Conservation (phyloP, 176 grass and related monocot genomes). For the Chloris gayana region DNA sequence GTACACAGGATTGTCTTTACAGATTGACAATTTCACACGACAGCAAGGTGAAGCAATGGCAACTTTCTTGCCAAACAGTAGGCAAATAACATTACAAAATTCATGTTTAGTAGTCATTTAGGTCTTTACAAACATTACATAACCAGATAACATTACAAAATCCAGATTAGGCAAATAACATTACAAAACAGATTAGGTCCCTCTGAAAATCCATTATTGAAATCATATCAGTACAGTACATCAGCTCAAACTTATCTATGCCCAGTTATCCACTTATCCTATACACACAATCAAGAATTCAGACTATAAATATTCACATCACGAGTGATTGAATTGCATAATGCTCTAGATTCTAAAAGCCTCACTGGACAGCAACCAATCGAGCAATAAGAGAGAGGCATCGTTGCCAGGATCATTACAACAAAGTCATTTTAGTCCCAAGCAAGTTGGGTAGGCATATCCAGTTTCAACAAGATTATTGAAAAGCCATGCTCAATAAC, state of each 20-base stretch:
- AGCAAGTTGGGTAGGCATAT: too few species aligned
- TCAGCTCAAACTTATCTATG: neutral
- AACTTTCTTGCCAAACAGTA: too few species aligned
- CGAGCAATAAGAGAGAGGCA: neutral
- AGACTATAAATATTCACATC: neutral
- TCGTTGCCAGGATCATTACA: too few species aligned
- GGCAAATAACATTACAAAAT: too few species aligned
- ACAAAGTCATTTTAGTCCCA: too few species aligned
- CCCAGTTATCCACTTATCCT: too few species aligned
- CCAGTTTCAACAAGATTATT: neutral
- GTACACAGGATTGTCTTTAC: neutral
- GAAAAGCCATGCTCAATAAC: neutral
- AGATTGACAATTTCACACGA: neutral
- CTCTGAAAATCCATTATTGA: neutral
- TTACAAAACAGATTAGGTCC: too few species aligned
- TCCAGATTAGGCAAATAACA: too few species aligned
- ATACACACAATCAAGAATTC: neutral
- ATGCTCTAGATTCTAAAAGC: neutral
- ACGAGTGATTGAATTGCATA: neutral
- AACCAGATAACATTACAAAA: too few species aligned
- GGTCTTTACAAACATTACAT: neutral
- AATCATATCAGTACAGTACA: neutral
- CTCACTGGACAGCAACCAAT: neutral
- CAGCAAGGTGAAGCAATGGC: neutral
- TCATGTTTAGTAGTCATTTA: neutral